Evolutionary conservation across 2,329 filamentous ascomycete genomes (phyloP).

Genomic region (Penicillium occitanis): DNA sequence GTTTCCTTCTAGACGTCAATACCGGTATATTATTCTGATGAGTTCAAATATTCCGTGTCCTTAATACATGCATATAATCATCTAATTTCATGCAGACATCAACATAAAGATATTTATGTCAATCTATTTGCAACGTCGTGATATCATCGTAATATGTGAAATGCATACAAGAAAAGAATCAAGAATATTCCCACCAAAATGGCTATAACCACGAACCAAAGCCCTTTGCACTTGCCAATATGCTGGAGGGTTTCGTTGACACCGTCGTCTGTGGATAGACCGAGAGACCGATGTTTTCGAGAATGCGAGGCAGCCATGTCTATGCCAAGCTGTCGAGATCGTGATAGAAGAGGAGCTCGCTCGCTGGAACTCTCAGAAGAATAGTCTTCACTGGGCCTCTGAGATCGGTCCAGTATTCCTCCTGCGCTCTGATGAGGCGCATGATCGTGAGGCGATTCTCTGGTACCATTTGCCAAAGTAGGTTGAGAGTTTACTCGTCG

Average conservation of each 20-base stretch:
- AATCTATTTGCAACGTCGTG: background rate
- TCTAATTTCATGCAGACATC: background rate
- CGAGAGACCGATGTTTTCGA: background rate
- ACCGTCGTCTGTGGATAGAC: background rate
- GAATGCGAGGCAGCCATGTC: background rate
- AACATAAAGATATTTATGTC: background rate
- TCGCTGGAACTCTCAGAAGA: constrained; percentile 10
- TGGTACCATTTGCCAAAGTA: background rate
- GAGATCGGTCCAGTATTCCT: background rate
- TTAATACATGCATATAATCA: background rate
- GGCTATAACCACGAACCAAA: constrained; percentile 21
- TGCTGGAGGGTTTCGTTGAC: constrained; percentile 18
- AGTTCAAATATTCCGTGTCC: background rate
- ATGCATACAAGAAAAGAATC: constrained; percentile 23
- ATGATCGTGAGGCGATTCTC: background rate
- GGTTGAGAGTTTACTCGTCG: constrained; percentile 8
- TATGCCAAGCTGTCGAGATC: background rate
- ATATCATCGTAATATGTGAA: constrained; percentile 17
- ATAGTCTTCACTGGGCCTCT: constrained; percentile 8
- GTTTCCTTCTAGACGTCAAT: background rate
- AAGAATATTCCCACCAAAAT: constrained; percentile 22
- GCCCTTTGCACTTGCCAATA: constrained; percentile 20
- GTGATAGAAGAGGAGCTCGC: constrained; percentile 12
- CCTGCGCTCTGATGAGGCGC: background rate
- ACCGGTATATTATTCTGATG: background rate